phyloP scores from a whole-genome alignment of 2,329 filamentous ascomycete species.

The Madurella mycetomatis region DNA sequence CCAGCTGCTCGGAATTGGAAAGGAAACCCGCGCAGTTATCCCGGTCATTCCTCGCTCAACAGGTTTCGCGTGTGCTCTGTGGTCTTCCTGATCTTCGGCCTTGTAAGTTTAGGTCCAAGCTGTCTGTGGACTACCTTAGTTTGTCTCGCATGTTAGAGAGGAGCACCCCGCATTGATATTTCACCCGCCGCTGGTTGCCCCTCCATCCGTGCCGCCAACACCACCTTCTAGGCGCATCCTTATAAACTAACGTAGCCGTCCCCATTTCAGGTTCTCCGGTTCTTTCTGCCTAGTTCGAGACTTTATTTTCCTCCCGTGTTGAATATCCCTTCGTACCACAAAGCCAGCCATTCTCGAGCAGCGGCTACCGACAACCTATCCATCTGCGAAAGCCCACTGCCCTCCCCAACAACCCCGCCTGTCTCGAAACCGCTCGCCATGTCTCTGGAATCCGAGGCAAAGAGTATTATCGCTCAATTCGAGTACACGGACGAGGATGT shows the following conservation, averaged over 20 bases:
- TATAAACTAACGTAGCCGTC: conserved; percentile 26
- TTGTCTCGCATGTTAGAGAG: not conserved
- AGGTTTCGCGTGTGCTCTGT: conserved; percentile 30
- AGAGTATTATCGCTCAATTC: conserved; percentile 77
- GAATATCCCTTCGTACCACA: conserved; percentile 31
- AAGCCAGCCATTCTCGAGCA: conserved; percentile 40
- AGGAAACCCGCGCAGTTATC: conserved; percentile 14
- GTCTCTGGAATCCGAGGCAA: conserved; percentile 65
- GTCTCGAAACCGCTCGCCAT: conserved; percentile 55
- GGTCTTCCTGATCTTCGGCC: conserved; percentile 28
- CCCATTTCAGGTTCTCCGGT: conserved; percentile 45
- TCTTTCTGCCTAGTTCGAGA: conserved; percentile 48
- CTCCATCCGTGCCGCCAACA: not conserved
- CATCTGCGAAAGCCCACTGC: conserved; percentile 51
- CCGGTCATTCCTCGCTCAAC: conserved; percentile 9
- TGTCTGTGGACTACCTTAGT: conserved; percentile 5
- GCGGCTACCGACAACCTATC: conserved; percentile 23
- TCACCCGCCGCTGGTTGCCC: not conserved
- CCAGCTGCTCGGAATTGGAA: conserved; percentile 14
- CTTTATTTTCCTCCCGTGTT: conserved; percentile 36
- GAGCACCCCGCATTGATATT: not conserved
- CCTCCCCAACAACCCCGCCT: conserved; percentile 51
- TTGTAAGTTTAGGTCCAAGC: conserved; percentile 29
- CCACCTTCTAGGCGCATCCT: not conserved
- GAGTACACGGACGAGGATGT: conserved; percentile 76